Conservation (phyloP, 257 asterid species). For the Solanum chilense region DNA sequence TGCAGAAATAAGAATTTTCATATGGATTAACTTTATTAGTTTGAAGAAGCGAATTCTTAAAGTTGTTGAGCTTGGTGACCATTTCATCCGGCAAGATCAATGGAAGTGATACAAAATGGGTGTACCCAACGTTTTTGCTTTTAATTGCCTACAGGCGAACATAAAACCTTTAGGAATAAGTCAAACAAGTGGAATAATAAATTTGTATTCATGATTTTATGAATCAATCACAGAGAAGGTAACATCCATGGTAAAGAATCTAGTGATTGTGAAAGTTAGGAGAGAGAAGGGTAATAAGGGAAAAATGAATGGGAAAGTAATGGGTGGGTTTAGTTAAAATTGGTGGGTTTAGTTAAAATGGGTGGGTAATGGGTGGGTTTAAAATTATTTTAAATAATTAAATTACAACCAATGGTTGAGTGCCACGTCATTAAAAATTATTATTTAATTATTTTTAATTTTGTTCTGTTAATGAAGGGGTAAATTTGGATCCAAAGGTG, state of each 20-base stretch:
- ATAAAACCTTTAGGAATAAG: not conserved
- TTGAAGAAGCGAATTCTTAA: slow-evolving; percentile 61
- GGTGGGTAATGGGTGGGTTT: too few relatives aligned
- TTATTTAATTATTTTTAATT: too few relatives aligned
- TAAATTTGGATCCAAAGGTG: too few relatives aligned
- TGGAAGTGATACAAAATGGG: slow-evolving; percentile 96
- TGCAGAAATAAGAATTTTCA: not conserved
- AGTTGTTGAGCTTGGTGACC: slow-evolving; percentile 56
- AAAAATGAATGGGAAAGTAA: too few relatives aligned
- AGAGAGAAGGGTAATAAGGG: too few relatives aligned
- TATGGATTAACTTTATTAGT: slow-evolving; percentile 5
- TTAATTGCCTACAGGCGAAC: slow-evolving; percentile 42
- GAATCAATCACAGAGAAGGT: not conserved
- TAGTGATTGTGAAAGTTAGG: not conserved
- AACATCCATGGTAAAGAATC: not conserved
- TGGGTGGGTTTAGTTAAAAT: too few relatives aligned
- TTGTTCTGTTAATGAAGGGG: too few relatives aligned
- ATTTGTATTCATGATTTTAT: not conserved
- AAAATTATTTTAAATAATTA: too few relatives aligned
- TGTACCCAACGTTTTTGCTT: slow-evolving; percentile 55
- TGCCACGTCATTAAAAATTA: too few relatives aligned
- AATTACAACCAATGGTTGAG: too few relatives aligned
- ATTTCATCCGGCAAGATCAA: slow-evolving; percentile 56
- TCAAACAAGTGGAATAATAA: not conserved
- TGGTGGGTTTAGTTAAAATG: too few relatives aligned